Base-by-base conservation (phyloP, 1,284 basidiomycete genomes). In the Hortiboletus rubellus region DNA sequence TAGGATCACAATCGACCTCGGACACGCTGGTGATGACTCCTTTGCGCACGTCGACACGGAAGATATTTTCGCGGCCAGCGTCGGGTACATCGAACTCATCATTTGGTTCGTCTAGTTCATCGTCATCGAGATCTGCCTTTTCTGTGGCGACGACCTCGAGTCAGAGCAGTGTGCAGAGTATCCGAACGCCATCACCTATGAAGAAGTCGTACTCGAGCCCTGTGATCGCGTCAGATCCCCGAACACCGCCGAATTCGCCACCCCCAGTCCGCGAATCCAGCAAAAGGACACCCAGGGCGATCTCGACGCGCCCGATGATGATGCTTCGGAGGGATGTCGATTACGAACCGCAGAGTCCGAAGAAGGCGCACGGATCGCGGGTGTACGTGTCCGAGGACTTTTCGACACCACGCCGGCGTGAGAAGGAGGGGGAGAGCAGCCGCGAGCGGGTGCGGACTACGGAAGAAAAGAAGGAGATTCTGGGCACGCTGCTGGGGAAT, bases 401-500 rank as follows among this genome's bases (percentile, higher is more conserved):
- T 52, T 46, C 63, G 57, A 48, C 59, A 0, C 34, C 62, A 11
- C 46, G 30, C 15, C 7, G 30, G 17, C 41, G 41, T 7, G 57
- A 60, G 27, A 27, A 5, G 27, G 27, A 27, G 30, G 8, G 22
- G 40, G 64, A 50, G 43, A 59, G 49, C 31, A 11, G 22, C 36
- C 48, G 49, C 34, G 65, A 60, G 33, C 55, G 61, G 48, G 74
- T 77, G 55, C 79, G 82, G 63, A 89, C 85, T 27, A 92, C 86
- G 36, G 87, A 91, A 57, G 89, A 95, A 76, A 95, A 95, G 78
- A 94, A 91, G 74, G 83, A 86, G 68, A 72, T 92, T 43, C 69
- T 95, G 52, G 87, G 87, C 0, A 84, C 82, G 51, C 87, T 93
- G 84, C 71, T 95, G 48, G 92, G 91, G 2, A 95, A 95, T 67